Evolutionary conservation across 176 grass and related monocot species (phyloP).

Genomic region (Avena insularis): DNA sequence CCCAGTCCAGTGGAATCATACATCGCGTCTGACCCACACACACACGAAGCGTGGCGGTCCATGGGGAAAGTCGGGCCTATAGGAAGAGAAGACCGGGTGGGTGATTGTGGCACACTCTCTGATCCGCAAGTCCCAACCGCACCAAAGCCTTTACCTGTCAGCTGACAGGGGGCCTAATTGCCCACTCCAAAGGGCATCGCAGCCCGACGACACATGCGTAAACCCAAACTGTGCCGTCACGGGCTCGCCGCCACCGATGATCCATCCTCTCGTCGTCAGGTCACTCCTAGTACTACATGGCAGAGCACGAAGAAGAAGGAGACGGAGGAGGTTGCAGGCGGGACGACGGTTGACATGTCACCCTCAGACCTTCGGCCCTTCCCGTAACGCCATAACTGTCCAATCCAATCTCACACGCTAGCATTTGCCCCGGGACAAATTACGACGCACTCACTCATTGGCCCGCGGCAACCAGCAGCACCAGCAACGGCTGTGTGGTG

Average conservation of each 20-base stretch:
- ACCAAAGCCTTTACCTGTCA: neutral
- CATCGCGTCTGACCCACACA: too few relatives aligned
- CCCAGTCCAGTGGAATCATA: too few relatives aligned
- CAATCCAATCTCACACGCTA: neutral
- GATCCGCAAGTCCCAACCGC: neutral
- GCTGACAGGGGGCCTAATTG: neutral
- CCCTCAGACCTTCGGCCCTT: neutral
- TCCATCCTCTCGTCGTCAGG: too few relatives aligned
- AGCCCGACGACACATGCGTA: neutral
- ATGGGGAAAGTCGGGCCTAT: neutral
- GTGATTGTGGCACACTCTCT: neutral
- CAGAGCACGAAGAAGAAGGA: neutral
- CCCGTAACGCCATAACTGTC: neutral
- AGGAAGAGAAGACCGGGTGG: neutral
- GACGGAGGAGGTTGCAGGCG: neutral
- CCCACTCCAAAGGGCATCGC: neutral
- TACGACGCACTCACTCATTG: constrained; percentile 36
- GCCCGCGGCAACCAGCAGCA: constrained; percentile 19
- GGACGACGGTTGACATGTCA: constrained; percentile 39
- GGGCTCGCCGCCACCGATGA: too few relatives aligned
- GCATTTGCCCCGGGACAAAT: neutral
- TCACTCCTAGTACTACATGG: neutral
- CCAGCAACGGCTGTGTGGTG: too few relatives aligned
- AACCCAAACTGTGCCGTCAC: neutral
- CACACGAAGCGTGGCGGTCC: neutral